Conservation (phyloP, 805 yeast genomes). For the Candida khao-thaluensis region DNA sequence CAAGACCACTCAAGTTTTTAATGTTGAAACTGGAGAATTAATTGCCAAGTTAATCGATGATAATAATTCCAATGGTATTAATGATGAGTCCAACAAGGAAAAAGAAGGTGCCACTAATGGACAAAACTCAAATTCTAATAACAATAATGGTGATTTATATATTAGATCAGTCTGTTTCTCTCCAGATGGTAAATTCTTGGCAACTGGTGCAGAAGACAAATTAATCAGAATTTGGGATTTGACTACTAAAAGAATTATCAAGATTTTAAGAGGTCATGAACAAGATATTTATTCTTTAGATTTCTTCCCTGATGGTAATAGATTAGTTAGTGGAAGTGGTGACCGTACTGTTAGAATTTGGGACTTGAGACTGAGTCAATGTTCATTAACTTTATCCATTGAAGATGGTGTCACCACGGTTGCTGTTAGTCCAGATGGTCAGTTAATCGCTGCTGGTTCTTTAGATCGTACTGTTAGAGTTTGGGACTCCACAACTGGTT, state of each 20-base stretch:
- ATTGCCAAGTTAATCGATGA: slow-evolving; percentile 87
- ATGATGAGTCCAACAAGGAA: slow-evolving; percentile 41
- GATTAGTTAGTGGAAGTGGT: slow-evolving; percentile 93
- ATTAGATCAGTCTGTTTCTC: slow-evolving; percentile 95
- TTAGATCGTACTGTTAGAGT: slow-evolving; percentile 93
- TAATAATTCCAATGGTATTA: slow-evolving; percentile 39
- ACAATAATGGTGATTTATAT: slow-evolving; percentile 79
- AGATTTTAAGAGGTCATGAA: slow-evolving; percentile 89
- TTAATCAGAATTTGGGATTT: slow-evolving; percentile 96
- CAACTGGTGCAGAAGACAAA: slow-evolving; percentile 91
- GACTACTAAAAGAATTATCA: slow-evolving; percentile 77
- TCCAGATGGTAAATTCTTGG: slow-evolving; percentile 86
- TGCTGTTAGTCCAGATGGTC: slow-evolving; percentile 94
- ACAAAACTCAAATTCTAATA: slow-evolving; percentile 26
- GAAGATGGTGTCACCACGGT: slow-evolving; percentile 99
- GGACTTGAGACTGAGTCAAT: slow-evolving; percentile 89
- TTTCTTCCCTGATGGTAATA: slow-evolving; percentile 91
- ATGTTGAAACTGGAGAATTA: slow-evolving; percentile 86
- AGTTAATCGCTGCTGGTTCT: slow-evolving; percentile 92
- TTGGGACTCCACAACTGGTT: slow-evolving; percentile 93
- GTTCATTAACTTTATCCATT: slow-evolving; percentile 82
- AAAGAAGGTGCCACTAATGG: slow-evolving; percentile 19
- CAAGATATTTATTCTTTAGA: slow-evolving; percentile 96
- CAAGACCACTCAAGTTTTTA: slow-evolving; percentile 90
- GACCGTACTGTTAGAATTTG: slow-evolving; percentile 95